Percentiles rank a stretch among this genome's conserved stretches.
Evolutionary conservation across 2,329 filamentous ascomycete genomes (phyloP).

Genomic region (Teratosphaeria pseudoeucalypti): DNA sequence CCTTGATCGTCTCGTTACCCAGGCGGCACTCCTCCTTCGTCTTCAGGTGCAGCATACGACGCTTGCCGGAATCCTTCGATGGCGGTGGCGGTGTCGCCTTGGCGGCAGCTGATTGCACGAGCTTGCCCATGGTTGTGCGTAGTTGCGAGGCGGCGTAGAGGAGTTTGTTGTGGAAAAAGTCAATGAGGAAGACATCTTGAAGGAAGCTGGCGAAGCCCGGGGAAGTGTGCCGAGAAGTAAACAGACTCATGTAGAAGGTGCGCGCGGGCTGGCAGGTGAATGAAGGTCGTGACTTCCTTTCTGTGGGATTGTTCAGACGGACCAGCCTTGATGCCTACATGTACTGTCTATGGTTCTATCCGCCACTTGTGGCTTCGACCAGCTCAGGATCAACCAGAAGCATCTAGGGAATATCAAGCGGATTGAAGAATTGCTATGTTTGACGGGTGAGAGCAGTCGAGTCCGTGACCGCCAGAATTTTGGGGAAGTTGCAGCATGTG

Average conservation of each 20-base stretch:
- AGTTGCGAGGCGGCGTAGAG: neutral
- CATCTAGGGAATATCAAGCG: neutral
- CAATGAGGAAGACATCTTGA: neutral
- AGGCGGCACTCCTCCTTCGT: slow-evolving; percentile 42
- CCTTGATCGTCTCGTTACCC: slow-evolving; percentile 43
- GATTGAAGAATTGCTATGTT: neutral
- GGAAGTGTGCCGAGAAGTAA: neutral
- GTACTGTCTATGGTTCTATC: neutral
- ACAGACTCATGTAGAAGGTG: neutral
- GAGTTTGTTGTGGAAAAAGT: neutral
- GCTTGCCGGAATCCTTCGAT: slow-evolving; percentile 4
- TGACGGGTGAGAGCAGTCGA: neutral
- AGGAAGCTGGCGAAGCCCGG: neutral
- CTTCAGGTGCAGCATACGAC: slow-evolving; percentile 32
- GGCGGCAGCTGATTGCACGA: neutral
- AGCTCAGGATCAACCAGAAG: neutral
- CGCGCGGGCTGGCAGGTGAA: neutral
- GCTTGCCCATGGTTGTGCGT: neutral
- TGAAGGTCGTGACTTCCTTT: neutral
- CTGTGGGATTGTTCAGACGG: neutral
- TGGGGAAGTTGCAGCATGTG: neutral
- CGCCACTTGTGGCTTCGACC: neutral
- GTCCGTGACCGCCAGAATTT: neutral
- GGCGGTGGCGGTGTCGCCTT: neutral
- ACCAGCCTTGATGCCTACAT: neutral